These are phyloP conservation scores for Starmera quercuum DNA, from an alignment of 805 yeast genomes.

Conservation along the genomic window DNA sequence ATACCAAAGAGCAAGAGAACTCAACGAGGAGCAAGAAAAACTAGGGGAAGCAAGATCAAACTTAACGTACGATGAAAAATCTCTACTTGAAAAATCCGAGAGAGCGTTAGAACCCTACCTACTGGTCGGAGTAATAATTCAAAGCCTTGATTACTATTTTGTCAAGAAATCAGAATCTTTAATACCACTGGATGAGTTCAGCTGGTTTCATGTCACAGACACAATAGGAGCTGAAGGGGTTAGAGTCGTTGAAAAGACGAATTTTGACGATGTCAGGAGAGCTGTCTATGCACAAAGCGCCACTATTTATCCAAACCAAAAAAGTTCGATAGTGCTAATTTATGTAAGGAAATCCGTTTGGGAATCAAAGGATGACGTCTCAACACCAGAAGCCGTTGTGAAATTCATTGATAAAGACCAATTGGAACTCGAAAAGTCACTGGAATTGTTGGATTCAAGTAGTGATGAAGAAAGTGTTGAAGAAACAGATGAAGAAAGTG, in stretches of 20 bases:
- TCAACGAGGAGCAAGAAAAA: constrained; percentile 3
- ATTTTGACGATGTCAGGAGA: constrained; percentile 20
- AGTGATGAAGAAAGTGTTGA: constrained; percentile 8
- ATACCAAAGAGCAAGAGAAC: constrained; percentile 1
- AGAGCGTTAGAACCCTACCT: constrained; percentile 28
- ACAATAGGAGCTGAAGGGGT: too few species aligned
- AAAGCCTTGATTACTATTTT: constrained; percentile 24
- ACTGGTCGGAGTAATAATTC: constrained; percentile 28
- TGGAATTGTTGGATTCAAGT: constrained; percentile 12
- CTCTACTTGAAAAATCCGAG: too few species aligned
- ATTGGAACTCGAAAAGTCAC: constrained; percentile 12
- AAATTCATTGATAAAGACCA: constrained; percentile 25
- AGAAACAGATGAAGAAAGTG: constrained; percentile 1
- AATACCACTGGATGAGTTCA: neutral
- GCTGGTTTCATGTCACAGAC: constrained; percentile 28
- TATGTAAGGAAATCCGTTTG: constrained; percentile 25
- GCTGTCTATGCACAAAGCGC: constrained; percentile 14
- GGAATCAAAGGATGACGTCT: constrained; percentile 2
- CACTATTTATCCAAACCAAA: constrained; percentile 18
- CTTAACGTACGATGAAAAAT: too few species aligned
- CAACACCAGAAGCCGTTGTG: constrained; percentile 18
- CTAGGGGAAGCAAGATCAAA: too few species aligned
- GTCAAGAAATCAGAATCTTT: constrained; percentile 9
- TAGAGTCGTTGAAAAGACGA: constrained; percentile 6
- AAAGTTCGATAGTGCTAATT: constrained; percentile 24